Base-by-base conservation (phyloP, 257 asterid species). In the Solanum boliviense region DNA sequence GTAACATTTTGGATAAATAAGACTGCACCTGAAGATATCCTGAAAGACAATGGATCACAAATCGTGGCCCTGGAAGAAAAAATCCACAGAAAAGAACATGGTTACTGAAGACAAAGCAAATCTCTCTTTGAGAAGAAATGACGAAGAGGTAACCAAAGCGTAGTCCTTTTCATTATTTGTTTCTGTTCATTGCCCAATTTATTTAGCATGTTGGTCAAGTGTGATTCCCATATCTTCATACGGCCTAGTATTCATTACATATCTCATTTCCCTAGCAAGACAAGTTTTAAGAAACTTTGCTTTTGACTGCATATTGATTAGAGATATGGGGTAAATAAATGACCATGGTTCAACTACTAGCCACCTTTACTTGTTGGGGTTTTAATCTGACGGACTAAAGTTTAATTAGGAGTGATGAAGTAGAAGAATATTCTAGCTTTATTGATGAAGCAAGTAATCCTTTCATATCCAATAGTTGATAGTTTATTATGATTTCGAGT, bases 51-150 rank as follows among this genome's bases (percentile, higher is more conserved):
- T 94, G 99, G 98, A 96, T 90, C 96, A 93, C 65, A 95, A 92
- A 88, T 83, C 98, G 7, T 95, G 99, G 98, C 92, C 89, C 73
- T 96, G 99, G 99, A 96, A 92, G 94, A 95, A 92, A 91, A 94
- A 91, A 88, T 92, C 98, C 84, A 82, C 94, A 0, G 98, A 95
- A 93, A 93, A 93, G 90, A 91, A 93, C 75, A 90, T 92, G 32
- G 89, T 90, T 56, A 89, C 92, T 29, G 98, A 86, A 13, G 92
- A 94, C 78, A 94, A 90, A 91, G 89, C 91, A 27, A 92, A 91
- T 89, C 88, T 83, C 83, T 92, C 95, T 39, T 86, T 75, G 38
- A 81, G 90, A 90, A 92, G 89, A 88, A 67, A 87, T 85, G 97
- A 91, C 73, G 95, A 91, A 6, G 93, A 94, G 94, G 93, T 92